Conservation (phyloP, 768 basidiomycete genomes). For the Podaxis sp. region DNA sequence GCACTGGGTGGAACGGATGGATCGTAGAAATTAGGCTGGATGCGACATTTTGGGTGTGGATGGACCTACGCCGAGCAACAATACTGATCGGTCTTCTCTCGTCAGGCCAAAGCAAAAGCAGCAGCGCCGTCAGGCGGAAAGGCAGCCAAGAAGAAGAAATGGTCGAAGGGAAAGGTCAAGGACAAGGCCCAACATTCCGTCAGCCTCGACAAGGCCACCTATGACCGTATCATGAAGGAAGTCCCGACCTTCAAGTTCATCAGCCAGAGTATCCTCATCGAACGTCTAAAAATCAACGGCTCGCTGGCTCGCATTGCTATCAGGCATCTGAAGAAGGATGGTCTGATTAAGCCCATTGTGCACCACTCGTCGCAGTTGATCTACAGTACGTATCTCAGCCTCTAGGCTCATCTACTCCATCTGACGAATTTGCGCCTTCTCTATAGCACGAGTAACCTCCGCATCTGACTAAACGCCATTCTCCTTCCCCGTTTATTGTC, state of each 20-base stretch:
- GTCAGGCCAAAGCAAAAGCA: slow-evolving; percentile 75
- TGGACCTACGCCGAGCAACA: slow-evolving; percentile 21
- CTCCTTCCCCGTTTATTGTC: slow-evolving; percentile 17
- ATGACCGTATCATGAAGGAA: slow-evolving; percentile 94
- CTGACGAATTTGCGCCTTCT: background rate
- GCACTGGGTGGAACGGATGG: slow-evolving; percentile 2
- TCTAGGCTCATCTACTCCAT: background rate
- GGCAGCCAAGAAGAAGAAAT: slow-evolving; percentile 99
- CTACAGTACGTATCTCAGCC: slow-evolving; percentile 70
- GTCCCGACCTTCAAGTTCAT: slow-evolving; percentile 99
- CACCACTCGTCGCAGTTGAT: slow-evolving; percentile 93
- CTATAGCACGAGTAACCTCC: slow-evolving; percentile 45
- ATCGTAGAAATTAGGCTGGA: slow-evolving; percentile 27
- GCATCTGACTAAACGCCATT: slow-evolving; percentile 35
- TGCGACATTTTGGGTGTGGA: slow-evolving; percentile 29
- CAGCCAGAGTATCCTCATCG: slow-evolving; percentile 96
- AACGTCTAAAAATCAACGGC: slow-evolving; percentile 96
- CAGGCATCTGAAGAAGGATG: slow-evolving; percentile 89
- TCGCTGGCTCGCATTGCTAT: slow-evolving; percentile 90
- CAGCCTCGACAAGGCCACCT: slow-evolving; percentile 88
- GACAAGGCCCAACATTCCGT: slow-evolving; percentile 99
- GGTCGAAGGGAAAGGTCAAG: slow-evolving; percentile 99
- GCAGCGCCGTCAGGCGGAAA: slow-evolving; percentile 58
- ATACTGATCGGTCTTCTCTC: slow-evolving; percentile 19
- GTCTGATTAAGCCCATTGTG: slow-evolving; percentile 91